Base-by-base conservation (phyloP, 257 asterid genomes). In the Anisodus tanguticus region DNA sequence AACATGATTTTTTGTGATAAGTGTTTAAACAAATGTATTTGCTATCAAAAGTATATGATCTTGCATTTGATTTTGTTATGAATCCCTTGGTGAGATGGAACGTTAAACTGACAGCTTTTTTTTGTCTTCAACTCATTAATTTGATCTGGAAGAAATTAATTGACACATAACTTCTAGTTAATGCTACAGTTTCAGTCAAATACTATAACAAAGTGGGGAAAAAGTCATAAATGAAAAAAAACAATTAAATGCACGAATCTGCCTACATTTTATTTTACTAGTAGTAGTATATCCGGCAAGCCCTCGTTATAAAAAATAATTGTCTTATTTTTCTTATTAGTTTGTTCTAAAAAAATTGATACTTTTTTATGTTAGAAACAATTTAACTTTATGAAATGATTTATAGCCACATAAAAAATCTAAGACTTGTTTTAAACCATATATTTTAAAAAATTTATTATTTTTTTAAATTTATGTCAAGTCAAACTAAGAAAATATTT, bases 41-140 rank as follows among this genome's bases (percentile, higher is more conserved):
- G 77, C 26, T 22, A 22, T 22, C 26, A 22, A 22, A 22, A 22
- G 26, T 22, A 22, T 22, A 22, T 22, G 26, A 22, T 22, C 26
- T 22, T 22, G 78, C 78, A 41, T 39, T 70, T 41, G 55, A 41
- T 41, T 70, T 70, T 3, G 12, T 69, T 39, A 69, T 8, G 54
- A 70, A 70, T 70, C 55, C 9, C 16, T 43, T 43, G 55, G 55
- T 70, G 79, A 17, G 78, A 69, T 69, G 55, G 55, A 70, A 70
- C 79, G 55, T 70, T 70, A 70, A 70, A 43, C 79, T 70, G 79
- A 43, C 15, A 70, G 79, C 55, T 70, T 22, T 22, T 22, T 63
- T 63, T 70, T 70, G 55, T 70, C 79, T 43, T 70, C 55, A 70
- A 70, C 57, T 70, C 57, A 70, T 41, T 70, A 70, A 70, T 70